These are phyloP conservation scores for Penicillium atrosanguineum DNA, from an alignment of 495 filamentous ascomycete genomes.

Conservation along the genomic window DNA sequence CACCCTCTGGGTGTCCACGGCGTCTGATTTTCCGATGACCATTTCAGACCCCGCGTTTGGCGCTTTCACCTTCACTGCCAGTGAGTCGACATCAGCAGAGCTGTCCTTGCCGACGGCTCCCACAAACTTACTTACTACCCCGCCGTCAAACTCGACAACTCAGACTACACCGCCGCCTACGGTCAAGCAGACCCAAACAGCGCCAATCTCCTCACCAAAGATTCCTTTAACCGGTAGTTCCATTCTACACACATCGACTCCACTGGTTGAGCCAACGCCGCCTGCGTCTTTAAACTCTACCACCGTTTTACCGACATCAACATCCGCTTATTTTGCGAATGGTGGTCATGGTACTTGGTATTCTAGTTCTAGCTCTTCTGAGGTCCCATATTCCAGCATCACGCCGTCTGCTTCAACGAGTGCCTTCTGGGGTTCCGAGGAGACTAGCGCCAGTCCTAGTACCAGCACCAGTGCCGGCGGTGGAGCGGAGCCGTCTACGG, in stretches of 20 bases:
- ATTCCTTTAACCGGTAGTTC: constrained; percentile 7
- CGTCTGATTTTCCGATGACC: constrained; percentile 18
- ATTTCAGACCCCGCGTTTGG: constrained; percentile 13
- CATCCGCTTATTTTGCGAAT: neutral
- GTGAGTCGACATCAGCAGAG: constrained; percentile 1
- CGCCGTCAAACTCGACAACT: neutral
- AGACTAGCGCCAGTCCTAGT: constrained; percentile 5
- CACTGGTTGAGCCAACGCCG: constrained; percentile 10
- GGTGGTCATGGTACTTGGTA: constrained; percentile 1
- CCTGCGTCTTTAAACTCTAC: constrained; percentile 11
- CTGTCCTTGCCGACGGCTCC: neutral
- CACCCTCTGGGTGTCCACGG: constrained; percentile 15
- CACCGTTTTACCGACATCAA: constrained; percentile 3
- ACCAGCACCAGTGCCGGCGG: constrained; percentile 5
- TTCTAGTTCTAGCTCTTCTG: constrained; percentile 1
- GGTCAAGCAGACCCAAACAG: constrained; percentile 2
- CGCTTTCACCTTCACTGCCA: constrained; percentile 9
- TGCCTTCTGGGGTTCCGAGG: constrained; percentile 1
- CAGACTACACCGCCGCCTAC: constrained; percentile 1
- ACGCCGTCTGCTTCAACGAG: constrained; percentile 9
- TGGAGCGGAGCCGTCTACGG: constrained; percentile 18
- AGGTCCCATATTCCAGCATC: neutral
- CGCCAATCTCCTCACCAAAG: constrained; percentile 9
- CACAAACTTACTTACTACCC: neutral
- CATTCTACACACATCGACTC: constrained; percentile 11